These are phyloP conservation scores for Fusarium illudens DNA, from an alignment of 2,329 filamentous ascomycete species.

Conservation along the genomic window DNA sequence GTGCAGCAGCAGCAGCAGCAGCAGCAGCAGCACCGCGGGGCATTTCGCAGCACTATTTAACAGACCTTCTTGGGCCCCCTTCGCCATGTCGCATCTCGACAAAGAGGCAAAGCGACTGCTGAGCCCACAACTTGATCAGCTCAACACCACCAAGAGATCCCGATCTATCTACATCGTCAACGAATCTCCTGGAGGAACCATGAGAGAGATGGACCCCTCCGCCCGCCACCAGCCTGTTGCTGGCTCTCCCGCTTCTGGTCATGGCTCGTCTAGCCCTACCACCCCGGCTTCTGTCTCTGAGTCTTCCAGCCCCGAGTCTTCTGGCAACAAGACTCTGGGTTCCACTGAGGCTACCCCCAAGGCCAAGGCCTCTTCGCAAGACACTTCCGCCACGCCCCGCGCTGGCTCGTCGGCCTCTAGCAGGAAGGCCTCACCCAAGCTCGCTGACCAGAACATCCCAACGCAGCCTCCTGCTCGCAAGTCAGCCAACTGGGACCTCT, in stretches of 20 bases:
- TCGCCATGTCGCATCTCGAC: slow-evolving; percentile 10
- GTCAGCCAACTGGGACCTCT: slow-evolving; percentile 13
- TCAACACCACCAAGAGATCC: slow-evolving; percentile 16
- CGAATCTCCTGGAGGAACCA: slow-evolving; percentile 30
- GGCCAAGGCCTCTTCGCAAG: neutral
- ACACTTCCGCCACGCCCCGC: neutral
- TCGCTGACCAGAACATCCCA: neutral
- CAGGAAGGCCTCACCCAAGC: neutral
- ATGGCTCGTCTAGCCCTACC: neutral
- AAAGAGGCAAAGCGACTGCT: slow-evolving; percentile 19
- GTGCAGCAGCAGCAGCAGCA: too few species aligned
- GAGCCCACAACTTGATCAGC: slow-evolving; percentile 14
- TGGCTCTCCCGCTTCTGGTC: neutral
- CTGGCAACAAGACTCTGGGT: neutral
- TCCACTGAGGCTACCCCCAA: neutral
- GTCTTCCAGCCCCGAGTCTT: neutral
- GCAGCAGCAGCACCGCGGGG: too few species aligned
- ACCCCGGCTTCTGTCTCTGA: neutral
- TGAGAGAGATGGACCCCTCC: slow-evolving; percentile 17
- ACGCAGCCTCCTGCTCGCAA: neutral
- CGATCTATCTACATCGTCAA: slow-evolving; percentile 7
- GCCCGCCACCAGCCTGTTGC: neutral
- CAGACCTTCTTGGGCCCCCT: neutral
- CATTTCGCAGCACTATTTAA: neutral
- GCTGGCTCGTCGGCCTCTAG: neutral